Percentiles rank a stretch among this genome's conserved stretches.
Evolutionary conservation across 768 basidiomycete genomes (phyloP).

Genomic region (Paxillus involutus): DNA sequence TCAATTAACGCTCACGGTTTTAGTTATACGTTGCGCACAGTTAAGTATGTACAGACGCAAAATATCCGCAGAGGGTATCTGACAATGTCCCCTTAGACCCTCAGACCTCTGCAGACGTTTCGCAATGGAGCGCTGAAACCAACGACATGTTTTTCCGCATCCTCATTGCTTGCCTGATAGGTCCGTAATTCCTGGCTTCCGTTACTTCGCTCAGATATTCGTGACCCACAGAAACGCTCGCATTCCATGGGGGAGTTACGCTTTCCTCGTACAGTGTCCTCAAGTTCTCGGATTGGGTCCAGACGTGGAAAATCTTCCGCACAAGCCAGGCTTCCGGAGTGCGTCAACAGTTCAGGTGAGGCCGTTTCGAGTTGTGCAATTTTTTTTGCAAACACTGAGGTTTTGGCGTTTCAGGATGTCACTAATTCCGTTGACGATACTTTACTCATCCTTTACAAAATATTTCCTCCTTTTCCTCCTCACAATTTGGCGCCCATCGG

Average conservation of each 20-base stretch:
- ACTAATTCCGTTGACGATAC: slow-evolving; percentile 72
- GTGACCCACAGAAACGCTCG: slow-evolving; percentile 58
- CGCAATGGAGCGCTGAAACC: slow-evolving; percentile 55
- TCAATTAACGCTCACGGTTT: not conserved
- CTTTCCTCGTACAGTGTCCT: slow-evolving; percentile 56
- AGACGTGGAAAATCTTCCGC: slow-evolving; percentile 21
- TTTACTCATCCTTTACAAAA: slow-evolving; percentile 85
- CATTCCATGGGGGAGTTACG: slow-evolving; percentile 71
- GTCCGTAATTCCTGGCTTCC: slow-evolving; percentile 32
- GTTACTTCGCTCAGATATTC: not conserved
- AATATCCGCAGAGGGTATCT: not conserved
- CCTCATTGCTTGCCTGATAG: slow-evolving; percentile 64
- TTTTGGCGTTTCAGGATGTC: slow-evolving; percentile 48
- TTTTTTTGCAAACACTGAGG: not conserved
- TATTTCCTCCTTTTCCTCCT: slow-evolving; percentile 80
- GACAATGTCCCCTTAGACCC: slow-evolving; percentile 35
- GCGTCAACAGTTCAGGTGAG: slow-evolving; percentile 61
- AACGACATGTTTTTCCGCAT: slow-evolving; percentile 52
- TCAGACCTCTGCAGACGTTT: slow-evolving; percentile 33
- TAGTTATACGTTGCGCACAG: slow-evolving; percentile 81
- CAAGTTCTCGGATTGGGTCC: slow-evolving; percentile 37
- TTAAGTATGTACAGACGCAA: slow-evolving; percentile 44
- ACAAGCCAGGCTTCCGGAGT: slow-evolving; percentile 44
- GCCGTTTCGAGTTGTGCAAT: not conserved
- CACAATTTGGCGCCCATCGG: slow-evolving; percentile 71